A percentile compares a stretch with the other conserved stretches of the same genome.
phyloP scores from a whole-genome alignment of 78 protist genomes.

The Monocercomonoides exilis region DNA sequence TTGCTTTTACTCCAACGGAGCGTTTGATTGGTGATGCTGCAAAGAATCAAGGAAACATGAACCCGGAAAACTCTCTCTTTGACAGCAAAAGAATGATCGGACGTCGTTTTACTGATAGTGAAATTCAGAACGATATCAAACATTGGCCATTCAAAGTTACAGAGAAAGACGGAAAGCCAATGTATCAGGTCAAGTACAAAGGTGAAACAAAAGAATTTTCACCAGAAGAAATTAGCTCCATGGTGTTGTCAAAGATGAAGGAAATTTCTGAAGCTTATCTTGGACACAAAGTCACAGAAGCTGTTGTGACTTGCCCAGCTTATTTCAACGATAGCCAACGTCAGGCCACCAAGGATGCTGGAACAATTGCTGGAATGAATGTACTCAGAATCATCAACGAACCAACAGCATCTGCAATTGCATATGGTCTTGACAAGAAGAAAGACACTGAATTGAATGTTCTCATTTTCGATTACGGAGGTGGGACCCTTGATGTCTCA shows the following conservation, averaged over 20 bases:
- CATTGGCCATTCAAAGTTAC: constrained; percentile 52
- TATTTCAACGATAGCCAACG: no score
- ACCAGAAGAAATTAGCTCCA: constrained; percentile 77
- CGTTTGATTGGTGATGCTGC: constrained; percentile 79
- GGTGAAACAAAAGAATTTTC: constrained; percentile 37
- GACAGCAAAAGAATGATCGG: constrained; percentile 83
- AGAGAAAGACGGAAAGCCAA: constrained; percentile 38
- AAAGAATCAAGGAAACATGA: constrained; percentile 83
- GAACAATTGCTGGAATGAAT: constrained; percentile 76
- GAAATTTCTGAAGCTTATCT: no score
- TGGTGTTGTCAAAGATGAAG: constrained; percentile 80
- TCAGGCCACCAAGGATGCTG: constrained; percentile 69
- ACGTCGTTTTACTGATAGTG: constrained; percentile 45
- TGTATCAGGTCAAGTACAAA: no score
- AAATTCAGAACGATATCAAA: constrained; percentile 67
- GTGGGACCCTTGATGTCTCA: constrained; percentile 44
- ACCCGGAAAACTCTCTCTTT: constrained; percentile 91
- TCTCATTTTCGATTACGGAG: no score
- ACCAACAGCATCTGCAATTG: constrained; percentile 40
- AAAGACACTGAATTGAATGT: no score
- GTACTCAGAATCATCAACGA: no score
- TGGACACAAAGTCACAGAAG: no score
- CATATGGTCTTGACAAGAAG: constrained; percentile 30
- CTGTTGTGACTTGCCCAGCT: no score
- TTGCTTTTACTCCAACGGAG: constrained; percentile 49